A percentile compares a stretch with the other conserved stretches of the same genome.
Conservation (phyloP, 768 basidiomycete genomes). For the Lentinula guzmanii region DNA sequence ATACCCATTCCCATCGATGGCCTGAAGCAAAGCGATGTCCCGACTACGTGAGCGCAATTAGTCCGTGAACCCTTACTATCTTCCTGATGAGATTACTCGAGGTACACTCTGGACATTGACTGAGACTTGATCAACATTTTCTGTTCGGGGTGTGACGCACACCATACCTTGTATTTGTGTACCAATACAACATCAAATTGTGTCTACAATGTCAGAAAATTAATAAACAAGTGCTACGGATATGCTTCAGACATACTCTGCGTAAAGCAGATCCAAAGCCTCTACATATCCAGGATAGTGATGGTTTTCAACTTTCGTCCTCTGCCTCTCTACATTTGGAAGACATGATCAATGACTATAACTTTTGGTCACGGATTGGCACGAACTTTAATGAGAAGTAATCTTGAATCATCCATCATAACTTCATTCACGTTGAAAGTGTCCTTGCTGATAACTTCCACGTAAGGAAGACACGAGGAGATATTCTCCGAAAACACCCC, state of each 20-base stretch:
- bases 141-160: no score
- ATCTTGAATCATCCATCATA: slow-evolving; percentile 50
- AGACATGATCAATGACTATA: slow-evolving; percentile 1
- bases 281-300: slow-evolving; percentile 40
- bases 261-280: background rate
- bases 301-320: slow-evolving; percentile 31
- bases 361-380: no score
- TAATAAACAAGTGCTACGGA: no score
- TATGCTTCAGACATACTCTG: background rate
- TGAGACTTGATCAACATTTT: background rate
- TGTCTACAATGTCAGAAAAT: no score
- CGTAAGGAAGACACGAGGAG: slow-evolving; percentile 42
- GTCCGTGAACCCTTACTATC: background rate
- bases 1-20: slow-evolving; percentile 29
- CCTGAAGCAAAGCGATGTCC: slow-evolving; percentile 27
- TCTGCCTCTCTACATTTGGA: slow-evolving; percentile 26
- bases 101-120: slow-evolving; percentile 1
- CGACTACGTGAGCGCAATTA: slow-evolving; percentile 24
- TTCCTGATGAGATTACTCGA: background rate
- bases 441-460: slow-evolving; percentile 43
- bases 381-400: slow-evolving; percentile 41
- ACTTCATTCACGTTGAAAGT: slow-evolving; percentile 46
- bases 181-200: no score
- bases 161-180: no score
- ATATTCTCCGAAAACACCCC: slow-evolving; percentile 44